These are phyloP conservation scores for Neurospora sublineolata DNA, from an alignment of 495 filamentous ascomycete genomes.

Conservation along the genomic window DNA sequence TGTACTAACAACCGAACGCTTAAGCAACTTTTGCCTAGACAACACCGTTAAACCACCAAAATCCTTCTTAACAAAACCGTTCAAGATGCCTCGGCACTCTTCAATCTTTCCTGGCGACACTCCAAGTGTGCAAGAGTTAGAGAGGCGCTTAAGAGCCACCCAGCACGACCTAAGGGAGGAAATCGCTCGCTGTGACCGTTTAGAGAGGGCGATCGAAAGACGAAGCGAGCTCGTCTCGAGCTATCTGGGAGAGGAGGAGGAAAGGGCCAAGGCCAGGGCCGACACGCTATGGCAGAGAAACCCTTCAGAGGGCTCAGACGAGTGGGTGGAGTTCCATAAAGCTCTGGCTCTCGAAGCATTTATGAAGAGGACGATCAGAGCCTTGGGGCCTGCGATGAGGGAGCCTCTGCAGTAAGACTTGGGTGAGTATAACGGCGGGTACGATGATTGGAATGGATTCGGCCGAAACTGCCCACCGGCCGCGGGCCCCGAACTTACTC, in stretches of 20 bases:
- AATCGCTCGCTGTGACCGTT: background rate
- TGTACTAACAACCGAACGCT: background rate
- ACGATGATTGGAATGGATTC: background rate
- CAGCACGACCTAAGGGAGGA: background rate
- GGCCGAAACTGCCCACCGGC: background rate
- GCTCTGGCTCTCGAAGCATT: background rate
- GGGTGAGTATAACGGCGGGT: background rate
- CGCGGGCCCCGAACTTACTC: background rate
- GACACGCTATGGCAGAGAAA: background rate
- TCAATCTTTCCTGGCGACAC: background rate
- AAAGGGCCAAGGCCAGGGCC: background rate
- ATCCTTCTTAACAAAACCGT: background rate
- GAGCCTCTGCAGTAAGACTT: background rate
- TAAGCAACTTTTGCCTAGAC: background rate
- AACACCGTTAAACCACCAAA: background rate
- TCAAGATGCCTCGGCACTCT: background rate
- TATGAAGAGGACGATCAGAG: background rate
- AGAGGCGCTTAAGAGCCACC: background rate
- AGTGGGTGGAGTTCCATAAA: background rate
- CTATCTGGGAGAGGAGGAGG: background rate
- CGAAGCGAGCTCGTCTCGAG: background rate
- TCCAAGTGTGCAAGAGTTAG: background rate
- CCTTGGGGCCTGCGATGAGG: background rate
- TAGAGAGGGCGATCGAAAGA: background rate
- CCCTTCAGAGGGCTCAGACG: background rate